phyloP scores from a whole-genome alignment of 768 basidiomycete genomes.

The Leccinum broughii region DNA sequence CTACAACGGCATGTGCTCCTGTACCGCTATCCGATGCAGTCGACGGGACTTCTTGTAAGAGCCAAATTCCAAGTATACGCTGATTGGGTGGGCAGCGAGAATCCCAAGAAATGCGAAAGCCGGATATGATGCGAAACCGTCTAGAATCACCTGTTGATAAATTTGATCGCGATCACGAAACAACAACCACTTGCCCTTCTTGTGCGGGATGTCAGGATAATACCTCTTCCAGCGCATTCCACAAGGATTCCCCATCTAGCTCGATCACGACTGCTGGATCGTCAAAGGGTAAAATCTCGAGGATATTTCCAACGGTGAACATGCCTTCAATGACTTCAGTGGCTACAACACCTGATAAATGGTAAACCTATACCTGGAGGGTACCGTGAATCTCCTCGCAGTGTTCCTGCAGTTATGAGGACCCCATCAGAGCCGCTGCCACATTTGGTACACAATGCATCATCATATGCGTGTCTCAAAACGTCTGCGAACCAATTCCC shows the following conservation, averaged over 20 bases:
- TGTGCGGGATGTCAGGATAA: constrained; percentile 83
- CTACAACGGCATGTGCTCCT: constrained; percentile 36
- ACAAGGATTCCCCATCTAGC: constrained; percentile 74
- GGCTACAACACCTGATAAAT: neutral
- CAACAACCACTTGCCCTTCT: constrained; percentile 63
- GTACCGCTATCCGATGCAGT: constrained; percentile 22
- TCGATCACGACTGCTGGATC: constrained; percentile 83
- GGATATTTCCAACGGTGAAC: constrained; percentile 80
- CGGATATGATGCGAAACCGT: constrained; percentile 86
- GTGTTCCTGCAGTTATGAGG: constrained; percentile 78
- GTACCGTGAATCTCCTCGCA: constrained; percentile 84
- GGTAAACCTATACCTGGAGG: constrained; percentile 59
- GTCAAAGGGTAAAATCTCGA: constrained; percentile 88
- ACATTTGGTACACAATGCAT: constrained; percentile 56
- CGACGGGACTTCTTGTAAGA: constrained; percentile 40
- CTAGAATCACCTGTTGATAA: constrained; percentile 37
- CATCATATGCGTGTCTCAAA: constrained; percentile 79
- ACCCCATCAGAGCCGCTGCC: constrained; percentile 75
- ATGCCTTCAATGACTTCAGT: constrained; percentile 45
- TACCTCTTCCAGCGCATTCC: constrained; percentile 74
- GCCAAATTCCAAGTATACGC: constrained; percentile 73
- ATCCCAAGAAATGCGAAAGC: constrained; percentile 85
- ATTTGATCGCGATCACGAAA: neutral
- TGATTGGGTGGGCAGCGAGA: constrained; percentile 68
- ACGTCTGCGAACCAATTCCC: constrained; percentile 89